Percentiles rank a stretch among this genome's conserved stretches.
Evolutionary conservation across 768 basidiomycete species (phyloP).

Genomic region (Glaciozyma martinii): DNA sequence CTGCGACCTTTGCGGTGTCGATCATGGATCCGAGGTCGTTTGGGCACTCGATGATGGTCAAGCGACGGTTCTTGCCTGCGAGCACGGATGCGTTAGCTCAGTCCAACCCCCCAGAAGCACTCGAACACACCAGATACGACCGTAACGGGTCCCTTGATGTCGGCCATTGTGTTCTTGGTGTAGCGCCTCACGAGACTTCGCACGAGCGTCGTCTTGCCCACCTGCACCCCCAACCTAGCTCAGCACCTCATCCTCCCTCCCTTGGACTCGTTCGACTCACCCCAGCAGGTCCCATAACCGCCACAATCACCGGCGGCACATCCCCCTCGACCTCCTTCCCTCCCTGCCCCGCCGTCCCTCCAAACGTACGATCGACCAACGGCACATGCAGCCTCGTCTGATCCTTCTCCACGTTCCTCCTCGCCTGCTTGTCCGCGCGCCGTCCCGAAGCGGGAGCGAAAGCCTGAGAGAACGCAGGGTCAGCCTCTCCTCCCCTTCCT

Average conservation of each 20-base stretch:
- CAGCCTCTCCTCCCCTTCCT: slow-evolving; percentile 33
- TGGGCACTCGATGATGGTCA: slow-evolving; percentile 97
- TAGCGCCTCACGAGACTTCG: slow-evolving; percentile 83
- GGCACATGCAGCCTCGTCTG: slow-evolving; percentile 94
- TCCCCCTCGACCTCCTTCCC: slow-evolving; percentile 54
- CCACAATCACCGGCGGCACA: slow-evolving; percentile 88
- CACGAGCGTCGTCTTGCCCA: slow-evolving; percentile 89
- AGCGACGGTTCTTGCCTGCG: slow-evolving; percentile 68
- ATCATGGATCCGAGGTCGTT: slow-evolving; percentile 98
- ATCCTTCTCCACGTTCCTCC: slow-evolving; percentile 83
- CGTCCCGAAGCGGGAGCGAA: slow-evolving; percentile 77
- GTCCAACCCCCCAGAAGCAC: background rate
- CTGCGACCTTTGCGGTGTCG: slow-evolving; percentile 92
- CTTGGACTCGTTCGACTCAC: slow-evolving; percentile 41
- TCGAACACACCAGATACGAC: slow-evolving; percentile 57
- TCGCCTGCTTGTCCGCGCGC: slow-evolving; percentile 78
- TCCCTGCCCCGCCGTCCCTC: slow-evolving; percentile 40
- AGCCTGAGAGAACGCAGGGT: slow-evolving; percentile 46
- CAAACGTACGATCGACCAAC: slow-evolving; percentile 82
- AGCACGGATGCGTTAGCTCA: background rate
- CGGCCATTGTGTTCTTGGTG: slow-evolving; percentile 84
- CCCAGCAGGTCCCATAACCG: slow-evolving; percentile 90
- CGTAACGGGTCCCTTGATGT: slow-evolving; percentile 86
- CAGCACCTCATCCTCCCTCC: background rate
- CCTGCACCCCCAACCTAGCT: slow-evolving; percentile 31